These are phyloP conservation scores for Phellopilus nigrolimitatus DNA, from an alignment of 1,284 basidiomycete species.

Conservation along the genomic window DNA sequence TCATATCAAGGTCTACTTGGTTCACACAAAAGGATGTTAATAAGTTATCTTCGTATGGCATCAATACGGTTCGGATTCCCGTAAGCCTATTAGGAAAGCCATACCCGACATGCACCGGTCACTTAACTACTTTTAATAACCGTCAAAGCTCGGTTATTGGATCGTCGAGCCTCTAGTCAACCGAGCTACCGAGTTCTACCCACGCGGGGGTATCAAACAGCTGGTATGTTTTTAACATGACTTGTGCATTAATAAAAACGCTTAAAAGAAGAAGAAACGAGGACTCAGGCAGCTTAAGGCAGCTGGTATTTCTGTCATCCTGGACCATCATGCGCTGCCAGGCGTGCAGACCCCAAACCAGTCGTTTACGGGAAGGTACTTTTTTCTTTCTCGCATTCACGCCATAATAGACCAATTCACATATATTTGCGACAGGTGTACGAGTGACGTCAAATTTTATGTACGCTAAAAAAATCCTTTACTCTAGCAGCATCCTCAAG, in stretches of 20 bases:
- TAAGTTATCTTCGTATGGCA: slow-evolving; percentile 44
- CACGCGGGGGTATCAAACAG: slow-evolving; percentile 60
- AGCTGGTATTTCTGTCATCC: slow-evolving; percentile 60
- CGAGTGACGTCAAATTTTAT: slow-evolving; percentile 67
- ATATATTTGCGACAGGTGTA: slow-evolving; percentile 43
- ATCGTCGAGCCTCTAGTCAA: slow-evolving; percentile 69
- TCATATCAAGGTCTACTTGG: slow-evolving; percentile 56
- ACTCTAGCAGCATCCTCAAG: slow-evolving; percentile 9
- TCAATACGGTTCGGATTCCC: slow-evolving; percentile 74
- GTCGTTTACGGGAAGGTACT: slow-evolving; percentile 61
- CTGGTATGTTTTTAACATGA: slow-evolving; percentile 39
- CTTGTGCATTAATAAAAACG: neutral
- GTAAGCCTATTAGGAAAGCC: slow-evolving; percentile 35
- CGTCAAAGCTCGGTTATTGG: slow-evolving; percentile 69
- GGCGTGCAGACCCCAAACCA: slow-evolving; percentile 59
- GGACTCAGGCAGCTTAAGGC: slow-evolving; percentile 53
- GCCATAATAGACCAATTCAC: slow-evolving; percentile 2
- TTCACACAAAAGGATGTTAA: slow-evolving; percentile 61
- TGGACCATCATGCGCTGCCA: slow-evolving; percentile 75
- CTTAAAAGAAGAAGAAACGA: slow-evolving; percentile 39
- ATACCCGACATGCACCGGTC: neutral
- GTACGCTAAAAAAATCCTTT: slow-evolving; percentile 33
- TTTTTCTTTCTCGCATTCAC: slow-evolving; percentile 18
- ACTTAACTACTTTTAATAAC: neutral
- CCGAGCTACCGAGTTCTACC: slow-evolving; percentile 54